Evolutionary conservation across 2,329 filamentous ascomycete species (phyloP).

Genomic region (Nemania diffusa): DNA sequence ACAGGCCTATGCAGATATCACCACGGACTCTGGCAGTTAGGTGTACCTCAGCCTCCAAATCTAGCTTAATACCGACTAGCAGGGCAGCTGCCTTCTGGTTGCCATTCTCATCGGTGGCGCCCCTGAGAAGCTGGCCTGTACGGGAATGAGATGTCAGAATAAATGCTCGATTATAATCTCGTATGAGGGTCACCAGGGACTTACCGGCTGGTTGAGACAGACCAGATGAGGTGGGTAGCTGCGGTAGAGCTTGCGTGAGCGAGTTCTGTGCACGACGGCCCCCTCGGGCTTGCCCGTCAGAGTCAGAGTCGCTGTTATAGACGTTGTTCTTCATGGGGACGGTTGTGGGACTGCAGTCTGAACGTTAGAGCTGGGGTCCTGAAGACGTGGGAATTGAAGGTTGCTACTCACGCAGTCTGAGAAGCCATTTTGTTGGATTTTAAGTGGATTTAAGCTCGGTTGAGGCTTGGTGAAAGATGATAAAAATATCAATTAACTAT

Average conservation of each 20-base stretch:
- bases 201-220: constrained; percentile 44
- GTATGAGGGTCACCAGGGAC: neutral
- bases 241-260: constrained; percentile 36
- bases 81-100: constrained; percentile 67
- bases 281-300: constrained; percentile 50
- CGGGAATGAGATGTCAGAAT: constrained; percentile 14
- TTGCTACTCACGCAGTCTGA: constrained; percentile 42
- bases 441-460: constrained; percentile 23
- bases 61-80: constrained; percentile 71
- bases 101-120: constrained; percentile 66
- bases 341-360: constrained; percentile 35
- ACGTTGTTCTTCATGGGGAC: constrained; percentile 46
- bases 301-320: constrained; percentile 52
- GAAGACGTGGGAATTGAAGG: neutral
- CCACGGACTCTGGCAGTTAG: constrained; percentile 68
- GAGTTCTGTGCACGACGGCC: constrained; percentile 39
- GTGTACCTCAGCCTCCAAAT: constrained; percentile 71
- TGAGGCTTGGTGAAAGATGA: constrained; percentile 32
- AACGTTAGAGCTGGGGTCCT: constrained; percentile 31
- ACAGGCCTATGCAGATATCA: constrained; percentile 69
- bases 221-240: constrained; percentile 43
- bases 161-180: neutral
- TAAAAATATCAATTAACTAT: constrained; percentile 15
- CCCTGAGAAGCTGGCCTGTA: constrained; percentile 65
- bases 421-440: constrained; percentile 44